Evolutionary conservation across 2,329 filamentous ascomycete genomes (phyloP).

Genomic region (Beauveria asiatica): DNA sequence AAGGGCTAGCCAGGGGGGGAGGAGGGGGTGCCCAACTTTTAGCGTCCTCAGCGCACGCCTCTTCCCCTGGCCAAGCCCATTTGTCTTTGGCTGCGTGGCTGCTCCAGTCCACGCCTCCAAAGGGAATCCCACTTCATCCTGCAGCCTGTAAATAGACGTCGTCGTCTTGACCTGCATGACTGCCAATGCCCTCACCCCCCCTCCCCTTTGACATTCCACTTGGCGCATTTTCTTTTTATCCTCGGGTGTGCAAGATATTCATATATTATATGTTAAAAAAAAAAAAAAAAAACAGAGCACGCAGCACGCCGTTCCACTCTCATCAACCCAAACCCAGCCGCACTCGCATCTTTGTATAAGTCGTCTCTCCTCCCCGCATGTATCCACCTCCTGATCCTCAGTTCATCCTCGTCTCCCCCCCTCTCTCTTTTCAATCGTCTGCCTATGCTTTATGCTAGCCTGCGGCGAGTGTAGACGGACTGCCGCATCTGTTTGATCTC

Average conservation of each 20-base stretch:
- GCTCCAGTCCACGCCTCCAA: too few relatives aligned
- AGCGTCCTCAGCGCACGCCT: too few relatives aligned
- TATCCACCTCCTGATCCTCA: conserved; percentile 9
- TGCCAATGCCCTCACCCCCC: neutral
- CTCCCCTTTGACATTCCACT: neutral
- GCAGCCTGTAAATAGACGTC: neutral
- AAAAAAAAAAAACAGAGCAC: too few relatives aligned
- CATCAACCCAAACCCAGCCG: conserved; percentile 10
- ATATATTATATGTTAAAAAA: too few relatives aligned
- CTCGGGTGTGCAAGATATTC: neutral
- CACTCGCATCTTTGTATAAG: conserved; percentile 10
- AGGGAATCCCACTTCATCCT: neutral
- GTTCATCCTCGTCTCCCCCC: neutral
- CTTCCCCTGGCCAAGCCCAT: too few relatives aligned
- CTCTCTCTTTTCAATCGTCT: neutral
- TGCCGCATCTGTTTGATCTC: neutral
- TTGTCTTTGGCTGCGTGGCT: too few relatives aligned
- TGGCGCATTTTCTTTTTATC: neutral
- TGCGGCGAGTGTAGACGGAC: neutral
- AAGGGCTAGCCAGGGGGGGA: too few relatives aligned
- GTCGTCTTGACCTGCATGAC: neutral
- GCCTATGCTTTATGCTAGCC: neutral
- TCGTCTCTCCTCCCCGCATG: conserved; percentile 10
- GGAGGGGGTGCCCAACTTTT: too few relatives aligned
- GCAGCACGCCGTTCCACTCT: neutral